phyloP scores from a whole-genome alignment of 371 early-diverging fungal species.

The Racocetra persica region DNA sequence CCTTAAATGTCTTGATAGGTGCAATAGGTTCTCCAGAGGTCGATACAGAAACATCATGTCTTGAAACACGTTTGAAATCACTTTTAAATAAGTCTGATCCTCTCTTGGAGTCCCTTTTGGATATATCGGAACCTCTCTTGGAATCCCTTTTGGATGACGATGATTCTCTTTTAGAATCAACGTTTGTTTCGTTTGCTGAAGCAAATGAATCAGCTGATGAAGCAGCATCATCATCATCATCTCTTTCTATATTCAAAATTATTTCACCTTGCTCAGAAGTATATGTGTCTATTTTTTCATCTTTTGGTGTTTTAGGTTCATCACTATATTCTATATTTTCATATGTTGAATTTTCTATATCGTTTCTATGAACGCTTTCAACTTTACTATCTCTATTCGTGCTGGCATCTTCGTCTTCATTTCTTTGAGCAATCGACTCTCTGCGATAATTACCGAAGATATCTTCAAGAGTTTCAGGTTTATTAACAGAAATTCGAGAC shows the following conservation, averaged over 20 bases:
- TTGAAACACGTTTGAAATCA: not conserved
- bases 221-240: slow-evolving; percentile 27
- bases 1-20: not conserved
- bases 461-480: not conserved
- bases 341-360: no score
- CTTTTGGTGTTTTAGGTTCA: not conserved
- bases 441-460: not conserved
- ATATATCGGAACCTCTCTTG: not conserved
- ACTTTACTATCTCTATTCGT: not conserved
- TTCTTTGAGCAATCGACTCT: slow-evolving; percentile 7
- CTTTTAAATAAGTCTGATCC: not conserved
- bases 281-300: not conserved
- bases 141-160: not conserved
- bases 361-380: not conserved
- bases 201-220: slow-evolving; percentile 30
- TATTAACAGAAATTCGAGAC: no score
- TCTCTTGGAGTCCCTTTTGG: not conserved
- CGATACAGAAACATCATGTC: not conserved
- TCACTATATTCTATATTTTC: not conserved
- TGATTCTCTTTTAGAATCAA: slow-evolving; percentile 30
- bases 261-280: slow-evolving; percentile 4
- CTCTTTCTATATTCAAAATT: not conserved
- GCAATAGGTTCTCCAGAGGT: not conserved
- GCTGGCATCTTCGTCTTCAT: not conserved
- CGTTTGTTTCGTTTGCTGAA: slow-evolving; percentile 13